Conservation (phyloP, 108 stramenopile species). For the Skeletonema menzelii region DNA sequence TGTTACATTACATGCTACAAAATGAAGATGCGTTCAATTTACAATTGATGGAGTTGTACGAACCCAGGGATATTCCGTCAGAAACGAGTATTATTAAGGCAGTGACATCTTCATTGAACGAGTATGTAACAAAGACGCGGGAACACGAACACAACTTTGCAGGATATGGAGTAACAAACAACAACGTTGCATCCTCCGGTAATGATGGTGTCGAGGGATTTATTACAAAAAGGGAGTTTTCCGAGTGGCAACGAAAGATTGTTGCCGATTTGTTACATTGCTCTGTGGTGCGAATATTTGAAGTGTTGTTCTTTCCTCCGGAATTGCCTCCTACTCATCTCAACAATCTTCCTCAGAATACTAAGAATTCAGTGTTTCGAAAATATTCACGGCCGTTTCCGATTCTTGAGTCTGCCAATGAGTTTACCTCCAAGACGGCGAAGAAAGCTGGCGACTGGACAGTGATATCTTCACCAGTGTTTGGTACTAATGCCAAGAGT, state of each 20-base stretch:
- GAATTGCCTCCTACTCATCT: neutral
- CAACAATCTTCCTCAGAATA: neutral
- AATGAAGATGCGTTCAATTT: slow-evolving; percentile 17
- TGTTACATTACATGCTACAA: slow-evolving; percentile 24
- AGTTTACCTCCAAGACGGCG: slow-evolving; percentile 5
- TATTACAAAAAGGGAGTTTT: slow-evolving; percentile 22
- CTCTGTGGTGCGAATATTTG: slow-evolving; percentile 24
- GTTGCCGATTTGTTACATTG: slow-evolving; percentile 25
- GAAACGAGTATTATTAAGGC: slow-evolving; percentile 17
- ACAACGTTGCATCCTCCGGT: neutral
- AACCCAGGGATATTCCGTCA: slow-evolving; percentile 1
- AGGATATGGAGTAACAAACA: slow-evolving; percentile 7
- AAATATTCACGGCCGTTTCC: slow-evolving; percentile 8
- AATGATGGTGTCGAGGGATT: neutral
- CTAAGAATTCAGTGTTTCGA: neutral
- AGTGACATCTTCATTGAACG: slow-evolving; percentile 32
- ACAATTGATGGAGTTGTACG: neutral
- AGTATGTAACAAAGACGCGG: slow-evolving; percentile 13
- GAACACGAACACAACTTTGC: slow-evolving; percentile 13
- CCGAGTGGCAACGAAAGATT: slow-evolving; percentile 37
- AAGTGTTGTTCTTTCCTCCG: slow-evolving; percentile 36
- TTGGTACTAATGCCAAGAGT: slow-evolving; percentile 24
- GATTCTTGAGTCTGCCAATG: slow-evolving; percentile 27
- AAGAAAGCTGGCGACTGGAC: slow-evolving; percentile 15
- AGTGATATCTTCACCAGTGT: slow-evolving; percentile 22